Conservation (phyloP, 2,329 filamentous ascomycete genomes). For the Penicillium capsulatum region DNA sequence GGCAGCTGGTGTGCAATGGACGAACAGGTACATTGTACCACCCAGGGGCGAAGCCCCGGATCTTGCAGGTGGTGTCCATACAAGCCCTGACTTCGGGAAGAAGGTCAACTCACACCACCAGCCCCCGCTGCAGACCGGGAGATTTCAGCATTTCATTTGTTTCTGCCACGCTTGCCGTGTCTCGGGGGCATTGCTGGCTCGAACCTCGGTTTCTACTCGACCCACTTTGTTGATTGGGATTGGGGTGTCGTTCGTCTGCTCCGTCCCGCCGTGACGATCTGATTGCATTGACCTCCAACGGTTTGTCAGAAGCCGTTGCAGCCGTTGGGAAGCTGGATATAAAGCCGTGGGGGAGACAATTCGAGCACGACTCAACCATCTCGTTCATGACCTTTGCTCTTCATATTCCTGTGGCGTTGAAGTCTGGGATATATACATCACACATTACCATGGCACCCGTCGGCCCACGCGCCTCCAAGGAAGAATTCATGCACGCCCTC, state of each 20-base stretch:
- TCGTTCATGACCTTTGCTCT: no score
- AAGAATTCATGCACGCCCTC: conserved; percentile 46
- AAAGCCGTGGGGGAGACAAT: no score
- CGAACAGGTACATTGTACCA: conserved; percentile 11
- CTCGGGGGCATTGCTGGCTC: not conserved
- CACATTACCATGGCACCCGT: conserved; percentile 30
- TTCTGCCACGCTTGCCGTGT: no score
- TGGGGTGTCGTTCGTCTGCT: conserved; percentile 15
- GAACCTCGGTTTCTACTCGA: not conserved
- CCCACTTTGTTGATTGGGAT: conserved; percentile 8
- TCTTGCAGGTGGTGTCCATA: conserved; percentile 10
- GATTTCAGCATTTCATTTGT: not conserved
- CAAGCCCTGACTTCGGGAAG: not conserved
- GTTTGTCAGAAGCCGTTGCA: conserved; percentile 2
- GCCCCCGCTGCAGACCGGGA: no score
- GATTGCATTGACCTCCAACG: conserved; percentile 17
- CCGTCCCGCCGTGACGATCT: conserved; percentile 13
- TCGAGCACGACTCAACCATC: no score
- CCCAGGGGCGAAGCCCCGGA: not conserved
- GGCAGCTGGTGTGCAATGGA: conserved; percentile 13
- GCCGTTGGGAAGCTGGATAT: conserved; percentile 10
- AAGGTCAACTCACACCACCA: not conserved
- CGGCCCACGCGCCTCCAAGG: conserved; percentile 44
- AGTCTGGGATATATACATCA: not conserved
- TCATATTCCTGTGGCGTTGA: no score